phyloP scores from a whole-genome alignment of 192 early-diverging fungal genomes.

The Irineochytrium annulatum region DNA sequence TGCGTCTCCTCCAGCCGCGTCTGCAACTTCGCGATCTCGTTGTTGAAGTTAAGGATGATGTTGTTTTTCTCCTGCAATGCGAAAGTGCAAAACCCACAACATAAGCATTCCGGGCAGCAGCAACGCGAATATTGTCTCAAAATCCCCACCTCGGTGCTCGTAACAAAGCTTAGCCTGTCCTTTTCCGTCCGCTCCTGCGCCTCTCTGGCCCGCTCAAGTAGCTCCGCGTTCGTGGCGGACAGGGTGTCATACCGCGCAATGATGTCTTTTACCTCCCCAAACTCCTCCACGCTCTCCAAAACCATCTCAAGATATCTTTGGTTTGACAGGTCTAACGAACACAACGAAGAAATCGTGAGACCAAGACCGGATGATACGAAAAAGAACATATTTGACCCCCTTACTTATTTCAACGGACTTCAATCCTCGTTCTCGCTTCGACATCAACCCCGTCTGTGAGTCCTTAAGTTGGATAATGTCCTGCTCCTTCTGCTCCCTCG shows the following conservation, averaged over 20 bases:
- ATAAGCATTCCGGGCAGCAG: too few relatives aligned
- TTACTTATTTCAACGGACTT: conserved; percentile 48
- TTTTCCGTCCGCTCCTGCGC: conserved; percentile 54
- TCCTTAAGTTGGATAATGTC: conserved; percentile 46
- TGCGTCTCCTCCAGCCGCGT: conserved; percentile 52
- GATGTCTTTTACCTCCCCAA: conserved; percentile 60
- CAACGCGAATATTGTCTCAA: background rate
- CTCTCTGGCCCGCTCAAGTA: conserved; percentile 51
- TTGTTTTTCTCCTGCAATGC: conserved; percentile 55
- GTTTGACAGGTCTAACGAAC: conserved; percentile 51
- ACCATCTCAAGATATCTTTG: conserved; percentile 55
- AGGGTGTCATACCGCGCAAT: conserved; percentile 59
- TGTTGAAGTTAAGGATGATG: conserved; percentile 59
- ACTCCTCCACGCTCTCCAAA: conserved; percentile 53
- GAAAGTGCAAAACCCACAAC: too few relatives aligned
- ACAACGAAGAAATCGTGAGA: background rate
- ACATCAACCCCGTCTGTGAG: conserved; percentile 15
- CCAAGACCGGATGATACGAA: background rate
- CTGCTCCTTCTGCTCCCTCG: conserved; percentile 49
- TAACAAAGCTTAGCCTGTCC: conserved; percentile 43
- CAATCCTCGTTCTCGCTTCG: conserved; percentile 10
- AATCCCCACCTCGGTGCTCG: conserved; percentile 43
- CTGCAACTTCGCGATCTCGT: conserved; percentile 59
- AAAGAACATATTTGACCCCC: background rate
- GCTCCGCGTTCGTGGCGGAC: conserved; percentile 56